Evolutionary conservation across 73 alveolate species (phyloP).

Genomic region (Effrenium voratum): DNA sequence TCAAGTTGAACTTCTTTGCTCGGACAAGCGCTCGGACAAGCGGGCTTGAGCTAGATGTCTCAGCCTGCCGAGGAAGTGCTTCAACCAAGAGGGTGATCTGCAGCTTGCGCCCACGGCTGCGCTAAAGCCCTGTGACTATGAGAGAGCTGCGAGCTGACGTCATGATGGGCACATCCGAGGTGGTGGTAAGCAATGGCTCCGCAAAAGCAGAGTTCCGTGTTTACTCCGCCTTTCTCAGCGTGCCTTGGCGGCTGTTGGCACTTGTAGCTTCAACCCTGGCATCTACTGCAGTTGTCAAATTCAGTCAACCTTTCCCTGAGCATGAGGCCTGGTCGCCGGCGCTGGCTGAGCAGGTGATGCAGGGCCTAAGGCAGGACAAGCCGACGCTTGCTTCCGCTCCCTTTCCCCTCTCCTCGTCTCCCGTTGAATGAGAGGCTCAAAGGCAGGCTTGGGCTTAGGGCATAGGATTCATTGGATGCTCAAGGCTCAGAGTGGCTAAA

Average conservation of each 20-base stretch:
- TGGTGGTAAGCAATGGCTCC: constrained; percentile 61
- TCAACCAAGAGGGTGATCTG: constrained; percentile 61
- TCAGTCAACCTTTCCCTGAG: neutral
- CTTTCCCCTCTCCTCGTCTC: too few relatives aligned
- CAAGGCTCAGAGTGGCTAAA: neutral
- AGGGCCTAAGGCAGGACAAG: neutral
- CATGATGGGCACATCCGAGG: neutral
- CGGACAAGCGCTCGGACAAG: too few relatives aligned
- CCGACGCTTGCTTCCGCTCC: too few relatives aligned
- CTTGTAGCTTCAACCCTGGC: too few relatives aligned
- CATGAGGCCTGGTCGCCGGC: constrained; percentile 31
- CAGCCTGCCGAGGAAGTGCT: constrained; percentile 40
- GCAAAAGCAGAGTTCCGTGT: constrained; percentile 68
- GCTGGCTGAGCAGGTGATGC: constrained; percentile 1
- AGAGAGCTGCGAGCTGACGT: neutral
- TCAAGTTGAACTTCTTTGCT: too few relatives aligned
- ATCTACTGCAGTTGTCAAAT: too few relatives aligned
- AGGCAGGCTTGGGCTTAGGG: too few relatives aligned
- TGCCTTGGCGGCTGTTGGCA: too few relatives aligned
- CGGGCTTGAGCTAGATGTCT: too few relatives aligned
- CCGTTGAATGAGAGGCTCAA: too few relatives aligned
- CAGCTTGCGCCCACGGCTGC: neutral
- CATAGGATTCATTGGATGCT: neutral
- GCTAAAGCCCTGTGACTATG: neutral
- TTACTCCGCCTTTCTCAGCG: constrained; percentile 32